phyloP scores from a whole-genome alignment of 176 grass and related monocot species.

The Pontederia crassipes region DNA sequence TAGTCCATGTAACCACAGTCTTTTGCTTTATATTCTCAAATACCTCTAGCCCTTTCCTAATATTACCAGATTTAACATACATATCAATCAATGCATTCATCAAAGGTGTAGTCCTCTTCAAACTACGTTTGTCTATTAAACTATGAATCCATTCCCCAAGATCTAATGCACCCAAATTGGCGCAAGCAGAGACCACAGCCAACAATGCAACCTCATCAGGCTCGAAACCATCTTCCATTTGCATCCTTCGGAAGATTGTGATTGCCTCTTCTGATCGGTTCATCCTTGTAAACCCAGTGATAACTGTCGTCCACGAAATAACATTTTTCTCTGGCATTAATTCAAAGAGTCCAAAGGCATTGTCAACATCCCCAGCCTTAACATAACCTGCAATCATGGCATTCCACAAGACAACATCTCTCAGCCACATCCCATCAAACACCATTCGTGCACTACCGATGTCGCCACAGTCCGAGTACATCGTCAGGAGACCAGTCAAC shows the following conservation, averaged over 20 bases:
- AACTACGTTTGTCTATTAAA: slow-evolving; percentile 25
- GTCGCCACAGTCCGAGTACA: slow-evolving; percentile 33
- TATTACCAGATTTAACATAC: slow-evolving; percentile 61
- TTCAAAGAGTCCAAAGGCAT: slow-evolving; percentile 42
- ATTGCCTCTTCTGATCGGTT: slow-evolving; percentile 43
- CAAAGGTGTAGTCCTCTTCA: slow-evolving; percentile 27
- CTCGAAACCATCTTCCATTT: slow-evolving; percentile 45
- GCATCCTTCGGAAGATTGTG: slow-evolving; percentile 60
- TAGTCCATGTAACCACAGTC: slow-evolving; percentile 58
- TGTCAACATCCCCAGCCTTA: slow-evolving; percentile 33
- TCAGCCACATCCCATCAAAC: slow-evolving; percentile 44
- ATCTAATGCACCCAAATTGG: slow-evolving; percentile 55
- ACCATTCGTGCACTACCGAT: slow-evolving; percentile 26
- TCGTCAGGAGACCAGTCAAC: slow-evolving; percentile 35
- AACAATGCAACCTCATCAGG: slow-evolving; percentile 56
- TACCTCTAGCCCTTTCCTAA: slow-evolving; percentile 43
- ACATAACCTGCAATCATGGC: slow-evolving; percentile 41
- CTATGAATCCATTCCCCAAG: slow-evolving; percentile 65
- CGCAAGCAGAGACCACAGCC: slow-evolving; percentile 49
- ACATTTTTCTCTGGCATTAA: slow-evolving; percentile 52
- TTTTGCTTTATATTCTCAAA: slow-evolving; percentile 58
- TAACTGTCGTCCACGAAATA: slow-evolving; percentile 57
- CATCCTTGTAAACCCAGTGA: slow-evolving; percentile 40
- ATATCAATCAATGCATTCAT: slow-evolving; percentile 78
- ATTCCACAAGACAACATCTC: slow-evolving; percentile 55